phyloP scores from a whole-genome alignment of 768 basidiomycete genomes.

The Stropharia rugosoannulata region DNA sequence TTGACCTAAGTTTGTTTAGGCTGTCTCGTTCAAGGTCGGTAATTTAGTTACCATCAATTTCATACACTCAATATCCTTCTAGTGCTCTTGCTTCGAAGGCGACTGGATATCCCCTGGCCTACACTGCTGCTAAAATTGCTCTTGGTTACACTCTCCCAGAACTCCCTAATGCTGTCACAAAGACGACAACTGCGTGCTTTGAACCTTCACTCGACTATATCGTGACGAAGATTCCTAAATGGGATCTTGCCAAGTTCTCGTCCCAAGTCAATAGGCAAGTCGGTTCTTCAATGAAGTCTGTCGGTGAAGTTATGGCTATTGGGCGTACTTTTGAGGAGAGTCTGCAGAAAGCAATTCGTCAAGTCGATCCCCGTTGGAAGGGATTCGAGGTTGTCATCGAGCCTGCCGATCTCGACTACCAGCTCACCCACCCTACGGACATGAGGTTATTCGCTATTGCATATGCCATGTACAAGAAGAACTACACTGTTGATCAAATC shows the following conservation, averaged over 20 bases:
- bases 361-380: slow-evolving; percentile 95
- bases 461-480: slow-evolving; percentile 94
- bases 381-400: slow-evolving; percentile 96
- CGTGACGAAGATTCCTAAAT: slow-evolving; percentile 99
- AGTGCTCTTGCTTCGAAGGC: slow-evolving; percentile 98
- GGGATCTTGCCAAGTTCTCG: slow-evolving; percentile 98
- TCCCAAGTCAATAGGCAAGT: slow-evolving; percentile 91
- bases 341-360: slow-evolving; percentile 96
- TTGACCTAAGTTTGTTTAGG: slow-evolving; percentile 27
- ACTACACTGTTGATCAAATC: slow-evolving; percentile 85
- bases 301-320: slow-evolving; percentile 99
- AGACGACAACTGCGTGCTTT: slow-evolving; percentile 98
- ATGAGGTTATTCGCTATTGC: slow-evolving; percentile 97
- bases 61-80: background rate
- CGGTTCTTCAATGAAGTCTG: slow-evolving; percentile 98
- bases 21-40: slow-evolving; percentile 78
- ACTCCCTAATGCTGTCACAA: slow-evolving; percentile 97
- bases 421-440: slow-evolving; percentile 84
- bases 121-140: slow-evolving; percentile 98
- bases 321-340: slow-evolving; percentile 99
- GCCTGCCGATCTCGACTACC: slow-evolving; percentile 81
- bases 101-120: slow-evolving; percentile 97
- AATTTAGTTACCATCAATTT: background rate
- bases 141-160: slow-evolving; percentile 97
- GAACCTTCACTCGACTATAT: slow-evolving; percentile 99